Base-by-base conservation (phyloP, 2,329 filamentous ascomycete genomes). In the Coniella vitis region DNA sequence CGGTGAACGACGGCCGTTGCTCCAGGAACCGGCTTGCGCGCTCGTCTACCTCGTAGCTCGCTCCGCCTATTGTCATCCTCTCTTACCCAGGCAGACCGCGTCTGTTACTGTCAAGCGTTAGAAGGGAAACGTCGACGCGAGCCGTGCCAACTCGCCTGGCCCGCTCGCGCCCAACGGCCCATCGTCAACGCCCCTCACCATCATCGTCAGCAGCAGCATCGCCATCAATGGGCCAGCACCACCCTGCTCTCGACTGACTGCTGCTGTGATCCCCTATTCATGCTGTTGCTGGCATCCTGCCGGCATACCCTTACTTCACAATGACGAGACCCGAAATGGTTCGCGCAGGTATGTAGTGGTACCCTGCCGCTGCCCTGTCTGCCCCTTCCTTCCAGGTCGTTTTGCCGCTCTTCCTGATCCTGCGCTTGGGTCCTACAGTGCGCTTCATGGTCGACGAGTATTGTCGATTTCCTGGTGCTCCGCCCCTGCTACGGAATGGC, bases 261-360 rank as follows among this genome's bases (percentile, higher is more conserved):
- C 36, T 22, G 17, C 16, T 36, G 12, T 17, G 19, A 22, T 21
- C 37, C 20, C 38, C 40, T 44, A 21, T 48, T 45, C 35, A 50
- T 42, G 44, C 44, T 51, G 37, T 39, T 40, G 51, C 48, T 51
- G 40, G 45, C 51, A 38, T 22, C 38, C 36, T 35, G 25, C 36
- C 48, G 44, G 48, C 48, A 42, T 34, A 22, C 40, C 35, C 44
- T 56, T 55, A 54, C 58, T 62, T 59, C 69, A 73, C 59, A 60
- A 81, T 81, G 77, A 77, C 76, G 61, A 75, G 76, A 67, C 76
- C 76, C 60, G 71, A 72, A 58, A 78, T 81, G 58, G 71, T 81
- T 66, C 75, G 77, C 62, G 77, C 77, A 63, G 77, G 77, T 81
- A 76, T 60, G 76, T n/a, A n/a, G n/a, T n/a, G n/a, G n/a, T 69